Percentiles rank a stretch among this genome's conserved stretches.
These are phyloP conservation scores for Saccharomycopsis fermentans DNA, from an alignment of 805 yeast genomes.

Conservation along the genomic window DNA sequence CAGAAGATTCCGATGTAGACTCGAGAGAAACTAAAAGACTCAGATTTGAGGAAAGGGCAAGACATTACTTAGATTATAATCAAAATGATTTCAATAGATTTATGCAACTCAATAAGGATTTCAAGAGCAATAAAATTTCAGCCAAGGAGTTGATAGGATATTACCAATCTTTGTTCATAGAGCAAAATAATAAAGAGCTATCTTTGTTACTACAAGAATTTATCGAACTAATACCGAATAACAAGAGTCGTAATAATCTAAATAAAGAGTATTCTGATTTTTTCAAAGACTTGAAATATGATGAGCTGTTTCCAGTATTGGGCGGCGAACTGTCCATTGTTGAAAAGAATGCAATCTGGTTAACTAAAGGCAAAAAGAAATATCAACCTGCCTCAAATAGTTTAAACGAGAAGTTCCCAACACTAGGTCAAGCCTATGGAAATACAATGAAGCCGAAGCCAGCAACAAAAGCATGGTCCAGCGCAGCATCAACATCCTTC, in stretches of 20 bases:
- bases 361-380: not conserved
- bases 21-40: constrained; percentile 39
- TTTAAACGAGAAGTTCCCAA: not conserved
- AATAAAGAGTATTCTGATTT: constrained; percentile 16
- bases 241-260: constrained; percentile 29
- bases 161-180: constrained; percentile 40
- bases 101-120: constrained; percentile 37
- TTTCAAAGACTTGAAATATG: constrained; percentile 16
- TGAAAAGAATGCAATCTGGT: constrained; percentile 1
- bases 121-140: constrained; percentile 31
- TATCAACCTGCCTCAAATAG: not conserved
- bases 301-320: constrained; percentile 42
- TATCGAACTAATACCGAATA: constrained; percentile 42
- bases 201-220: constrained; percentile 50
- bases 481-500: not conserved
- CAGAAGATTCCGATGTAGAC: constrained; percentile 16
- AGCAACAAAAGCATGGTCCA: not conserved
- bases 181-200: constrained; percentile 36
- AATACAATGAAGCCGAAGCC: not conserved
- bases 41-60: constrained; percentile 77
- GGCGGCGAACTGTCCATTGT: constrained; percentile 19
- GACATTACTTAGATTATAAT: constrained; percentile 59
- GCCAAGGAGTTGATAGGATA: constrained; percentile 37
- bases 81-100: constrained; percentile 39
- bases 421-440: not conserved